Evolutionary conservation across 1,139 yeast species (phyloP).

Genomic region (Suhomyces guaymorum): DNA sequence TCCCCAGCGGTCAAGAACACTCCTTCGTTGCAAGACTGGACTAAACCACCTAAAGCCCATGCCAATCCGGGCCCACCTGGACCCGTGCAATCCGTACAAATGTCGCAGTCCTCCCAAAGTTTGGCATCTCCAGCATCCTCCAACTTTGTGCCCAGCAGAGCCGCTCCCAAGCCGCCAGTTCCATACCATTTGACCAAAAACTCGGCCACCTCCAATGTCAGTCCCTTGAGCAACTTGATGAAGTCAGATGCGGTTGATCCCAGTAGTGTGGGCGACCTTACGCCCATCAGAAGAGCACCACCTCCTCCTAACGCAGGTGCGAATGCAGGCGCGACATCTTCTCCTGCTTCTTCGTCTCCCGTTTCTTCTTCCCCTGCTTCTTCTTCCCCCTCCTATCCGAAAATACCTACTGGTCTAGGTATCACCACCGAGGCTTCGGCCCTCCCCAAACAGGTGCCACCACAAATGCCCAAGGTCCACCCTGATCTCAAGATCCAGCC

Average conservation of each 20-base stretch:
- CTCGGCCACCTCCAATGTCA: constrained; percentile 26
- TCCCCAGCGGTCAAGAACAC: constrained; percentile 22
- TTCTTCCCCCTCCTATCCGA: constrained; percentile 10
- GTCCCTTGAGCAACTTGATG: constrained; percentile 40
- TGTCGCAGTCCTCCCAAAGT: no score
- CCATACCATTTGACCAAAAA: constrained; percentile 44
- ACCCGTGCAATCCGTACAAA: constrained; percentile 10
- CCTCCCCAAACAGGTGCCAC: constrained; percentile 36
- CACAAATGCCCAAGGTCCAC: constrained; percentile 35
- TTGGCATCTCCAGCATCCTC: no score
- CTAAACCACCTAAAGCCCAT: constrained; percentile 39
- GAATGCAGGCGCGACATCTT: not conserved
- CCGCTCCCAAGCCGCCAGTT: constrained; percentile 49
- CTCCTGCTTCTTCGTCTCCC: no score
- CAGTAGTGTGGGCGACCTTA: constrained; percentile 34
- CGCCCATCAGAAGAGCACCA: constrained; percentile 57
- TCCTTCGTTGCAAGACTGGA: constrained; percentile 38
- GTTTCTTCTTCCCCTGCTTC: no score
- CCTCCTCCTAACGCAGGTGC: constrained; percentile 45
- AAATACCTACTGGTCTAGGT: constrained; percentile 27
- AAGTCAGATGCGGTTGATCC: constrained; percentile 19
- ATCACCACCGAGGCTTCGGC: constrained; percentile 14
- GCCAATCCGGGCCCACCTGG: constrained; percentile 4
- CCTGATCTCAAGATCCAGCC: constrained; percentile 37
- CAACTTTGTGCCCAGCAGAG: constrained; percentile 38